Base-by-base conservation (phyloP, 2,329 filamentous ascomycete genomes). In the Trichophyton schoenleinii region DNA sequence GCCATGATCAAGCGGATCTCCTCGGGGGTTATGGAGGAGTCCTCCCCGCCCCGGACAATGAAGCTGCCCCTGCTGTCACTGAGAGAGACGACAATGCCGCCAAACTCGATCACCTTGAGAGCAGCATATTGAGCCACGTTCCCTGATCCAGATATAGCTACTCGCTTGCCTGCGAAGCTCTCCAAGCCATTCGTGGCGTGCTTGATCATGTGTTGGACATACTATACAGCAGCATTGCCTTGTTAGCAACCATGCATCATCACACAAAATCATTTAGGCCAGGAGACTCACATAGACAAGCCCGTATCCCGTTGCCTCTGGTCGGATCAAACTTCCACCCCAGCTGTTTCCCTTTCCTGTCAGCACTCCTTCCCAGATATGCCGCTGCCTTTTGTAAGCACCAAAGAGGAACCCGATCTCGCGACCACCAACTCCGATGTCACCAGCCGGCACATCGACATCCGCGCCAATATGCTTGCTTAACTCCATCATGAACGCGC, bases 121-220 rank as follows among this genome's bases (percentile, higher is more conserved):
- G 92, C 94, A 36, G 92, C 92, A 79, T 94, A 97, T 80, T 97
- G 94, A 36, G 94, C 94, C 61, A 97, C 94, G 80, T 99, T 99
- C 68, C 94, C 94, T 63, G 92, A 96, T 66, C 94, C 94, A 52
- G 94, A 96, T 76, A 99, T 87, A 75, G 92, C 89, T 62, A 97
- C 94, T 63, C 87, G 87, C 84, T 97, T 97, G 78, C 91, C 92
- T 65, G 83, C 77, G 80, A 95, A 95, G 67, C 82, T 83, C 73
- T 95, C 91, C 73, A 87, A 86, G 75, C 89, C 90, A 64, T 79
- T 79, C 22, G 81, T 81, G 68, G 89, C 89, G 77, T 96, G 87
- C 76, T 88, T 80, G 73, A 97, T 91, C 91, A 96, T 96, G 82
- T 95, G 89, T 70, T 88, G 83, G 73, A 96, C 89, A 75, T 96